Evolutionary conservation across 805 yeast species (phyloP), one percentile per base, ranked within the genome.

Genomic region (Naumovozyma castellii): DNA sequence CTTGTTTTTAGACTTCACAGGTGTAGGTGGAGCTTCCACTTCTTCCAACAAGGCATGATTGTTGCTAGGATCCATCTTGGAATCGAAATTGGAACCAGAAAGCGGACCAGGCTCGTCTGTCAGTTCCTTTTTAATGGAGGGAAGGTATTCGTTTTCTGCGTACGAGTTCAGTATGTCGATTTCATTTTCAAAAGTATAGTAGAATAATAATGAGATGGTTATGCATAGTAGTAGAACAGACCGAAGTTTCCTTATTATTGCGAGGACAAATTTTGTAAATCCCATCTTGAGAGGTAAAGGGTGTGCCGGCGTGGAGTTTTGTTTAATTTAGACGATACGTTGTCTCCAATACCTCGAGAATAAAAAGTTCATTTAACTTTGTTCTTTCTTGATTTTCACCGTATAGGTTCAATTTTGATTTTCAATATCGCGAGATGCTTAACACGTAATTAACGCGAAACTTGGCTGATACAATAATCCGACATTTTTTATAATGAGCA

Each of bases 121-220:
- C n/a, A 12, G 5, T 27, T 36, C 29, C 20, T 46, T 46, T 32
- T 50, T 50, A 19, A 59, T 56, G 1, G 57, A 51, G 3, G 65
- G 65, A 35, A 58, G 41, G 30, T 49, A 55, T 34, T 61, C 66
- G 37, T 54, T 60, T 37, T 60, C 61, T 5, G 66, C 66, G 37
- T 46, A 59, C 1, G 63, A 57, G 37, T 61, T 61, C 25, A 61
- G 43, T 42, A 53, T 58, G 37, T 58, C 56, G 10, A 61, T 51
- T 43, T 61, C 66, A 47, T 61, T 61, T 41, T 57, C 52, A 34
- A 61, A 61, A 1, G 63, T 55, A 40, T 61, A 61, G 35, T 61
- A 61, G 35, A 61, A 60, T 17, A 61, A 47, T 30, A 59, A 36
- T 3, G 52, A 47, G 18, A 57, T 56, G 2, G 65, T 60, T 3